A percentile compares a stretch with the other conserved stretches of the same genome.
Evolutionary conservation across 2,329 filamentous ascomycete species (phyloP).

Genomic region (Metarhizium robertsii): DNA sequence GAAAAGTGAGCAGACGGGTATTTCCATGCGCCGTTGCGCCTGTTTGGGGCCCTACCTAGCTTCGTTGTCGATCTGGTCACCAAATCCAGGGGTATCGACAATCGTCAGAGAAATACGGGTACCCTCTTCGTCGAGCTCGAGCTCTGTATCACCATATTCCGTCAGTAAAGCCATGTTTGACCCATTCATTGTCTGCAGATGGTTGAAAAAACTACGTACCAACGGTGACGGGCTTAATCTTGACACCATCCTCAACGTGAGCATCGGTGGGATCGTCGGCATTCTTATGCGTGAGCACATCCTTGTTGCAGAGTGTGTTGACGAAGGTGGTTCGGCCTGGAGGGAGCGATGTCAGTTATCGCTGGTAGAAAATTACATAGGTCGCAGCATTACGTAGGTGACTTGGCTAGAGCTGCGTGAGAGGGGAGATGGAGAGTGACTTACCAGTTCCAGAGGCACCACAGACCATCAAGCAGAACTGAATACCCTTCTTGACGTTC

Average conservation of each 20-base stretch:
- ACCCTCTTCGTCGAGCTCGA: slow-evolving; percentile 95
- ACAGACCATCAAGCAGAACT: slow-evolving; percentile 99
- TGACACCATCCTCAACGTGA: slow-evolving; percentile 91
- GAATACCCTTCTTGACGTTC: slow-evolving; percentile 99
- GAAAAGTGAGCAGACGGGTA: background rate
- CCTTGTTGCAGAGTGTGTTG: slow-evolving; percentile 96
- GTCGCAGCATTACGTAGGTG: background rate
- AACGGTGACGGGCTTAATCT: slow-evolving; percentile 97
- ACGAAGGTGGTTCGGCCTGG: slow-evolving; percentile 95
- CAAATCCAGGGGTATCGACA: slow-evolving; percentile 96
- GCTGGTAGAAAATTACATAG: background rate
- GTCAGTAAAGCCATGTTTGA: background rate
- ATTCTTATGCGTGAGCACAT: slow-evolving; percentile 84
- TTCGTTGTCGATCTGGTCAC: slow-evolving; percentile 99
- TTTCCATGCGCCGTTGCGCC: background rate
- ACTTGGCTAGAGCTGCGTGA: background rate
- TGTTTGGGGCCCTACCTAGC: slow-evolving; percentile 56
- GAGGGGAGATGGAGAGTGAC: slow-evolving; percentile 19
- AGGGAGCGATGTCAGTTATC: background rate
- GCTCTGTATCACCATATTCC: slow-evolving; percentile 43
- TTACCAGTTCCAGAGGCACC: slow-evolving; percentile 96
- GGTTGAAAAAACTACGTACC: slow-evolving; percentile 41
- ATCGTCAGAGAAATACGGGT: slow-evolving; percentile 97
- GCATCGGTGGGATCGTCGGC: slow-evolving; percentile 81
- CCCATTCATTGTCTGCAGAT: background rate